Conservation (phyloP, 331 rosid species). For the Dryas integrifolia region DNA sequence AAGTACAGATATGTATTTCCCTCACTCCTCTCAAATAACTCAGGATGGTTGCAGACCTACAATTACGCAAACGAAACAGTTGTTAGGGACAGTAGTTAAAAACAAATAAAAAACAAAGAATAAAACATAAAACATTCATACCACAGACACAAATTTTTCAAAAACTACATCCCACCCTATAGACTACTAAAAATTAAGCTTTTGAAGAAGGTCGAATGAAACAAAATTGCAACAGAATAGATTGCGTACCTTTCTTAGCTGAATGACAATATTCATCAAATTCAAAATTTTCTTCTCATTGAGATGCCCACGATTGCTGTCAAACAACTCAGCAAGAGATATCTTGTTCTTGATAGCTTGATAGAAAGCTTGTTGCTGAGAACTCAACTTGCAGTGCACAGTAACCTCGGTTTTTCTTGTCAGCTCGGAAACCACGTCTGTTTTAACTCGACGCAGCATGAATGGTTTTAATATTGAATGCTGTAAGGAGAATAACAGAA, state of each 20-base stretch:
- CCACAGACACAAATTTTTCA: not conserved
- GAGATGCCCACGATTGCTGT: slow-evolving; percentile 60
- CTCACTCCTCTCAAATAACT: slow-evolving; percentile 93
- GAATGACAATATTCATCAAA: slow-evolving; percentile 96
- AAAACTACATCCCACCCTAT: not conserved
- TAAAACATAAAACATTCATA: not conserved
- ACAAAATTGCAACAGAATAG: not conserved
- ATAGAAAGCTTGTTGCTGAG: slow-evolving; percentile 97
- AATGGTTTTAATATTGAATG: slow-evolving; percentile 96
- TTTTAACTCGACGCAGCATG: slow-evolving; percentile 95
- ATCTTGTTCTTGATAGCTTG: slow-evolving; percentile 97
- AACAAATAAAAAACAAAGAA: not conserved
- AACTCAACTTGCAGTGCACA: slow-evolving; percentile 95
- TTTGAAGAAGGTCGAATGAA: not conserved
- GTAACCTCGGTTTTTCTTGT: slow-evolving; percentile 86
- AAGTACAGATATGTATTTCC: slow-evolving; percentile 84
- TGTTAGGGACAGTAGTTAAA: slow-evolving; percentile 4
- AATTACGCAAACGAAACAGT: slow-evolving; percentile 18
- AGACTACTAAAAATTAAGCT: not conserved
- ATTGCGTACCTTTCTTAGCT: slow-evolving; percentile 65
- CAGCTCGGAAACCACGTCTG: slow-evolving; percentile 91
- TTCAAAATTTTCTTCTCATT: slow-evolving; percentile 81
- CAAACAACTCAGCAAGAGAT: slow-evolving; percentile 93
- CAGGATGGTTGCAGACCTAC: slow-evolving; percentile 98
- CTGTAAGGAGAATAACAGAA: slow-evolving; percentile 43